Base-by-base conservation (phyloP, 305 asterid species). In the Fraxinus baroniana region DNA sequence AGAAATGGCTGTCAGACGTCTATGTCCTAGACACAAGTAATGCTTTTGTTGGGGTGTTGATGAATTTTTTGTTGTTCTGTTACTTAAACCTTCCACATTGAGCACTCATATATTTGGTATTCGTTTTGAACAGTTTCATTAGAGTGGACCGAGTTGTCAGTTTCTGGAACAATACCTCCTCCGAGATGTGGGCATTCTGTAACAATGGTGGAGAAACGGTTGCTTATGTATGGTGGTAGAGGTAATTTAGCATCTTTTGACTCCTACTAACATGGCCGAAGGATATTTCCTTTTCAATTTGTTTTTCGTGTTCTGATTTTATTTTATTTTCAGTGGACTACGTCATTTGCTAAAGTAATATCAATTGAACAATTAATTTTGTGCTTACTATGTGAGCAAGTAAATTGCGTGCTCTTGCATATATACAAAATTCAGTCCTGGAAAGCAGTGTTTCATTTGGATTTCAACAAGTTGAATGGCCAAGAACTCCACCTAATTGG, bases 101-200 rank as follows among this genome's bases (percentile, higher is more conserved):
- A 62, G 24, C 46, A 85, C 77, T 76, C 68, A 79, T 28, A 82
- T 49, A n/a, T 60, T 33, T 78, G 49, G 30, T 74, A 71, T 88
- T n/a, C 82, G 80, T 85, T 78, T 87, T 75, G 77, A 70, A 80
- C 95, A 94, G 98, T 92, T 91, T 91, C 98, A 83, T 98, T 94
- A 64, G 98, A 94, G 91, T 97, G 99, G 98, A 90, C 68, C 57
- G 98, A 97, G 89, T 81, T 97, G 87, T 87, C 97, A 35, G 93
- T 93, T 86, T 80, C 95, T 55, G 98, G 98, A 91, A 79, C 94
- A 77, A 85, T 89, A 77, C 99, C 98, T 77, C 94, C 97, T 36
- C 98, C 95, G 36, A 93, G 99, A 91, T 93, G 99, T 91, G 99
- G 99, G 84, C 99, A 96, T 85, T 90, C 98, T 84, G 95, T 90